A percentile compares a stretch with the other conserved stretches of the same genome.
Conservation (phyloP, 257 asterid species). For the Voacanga thouarsii region DNA sequence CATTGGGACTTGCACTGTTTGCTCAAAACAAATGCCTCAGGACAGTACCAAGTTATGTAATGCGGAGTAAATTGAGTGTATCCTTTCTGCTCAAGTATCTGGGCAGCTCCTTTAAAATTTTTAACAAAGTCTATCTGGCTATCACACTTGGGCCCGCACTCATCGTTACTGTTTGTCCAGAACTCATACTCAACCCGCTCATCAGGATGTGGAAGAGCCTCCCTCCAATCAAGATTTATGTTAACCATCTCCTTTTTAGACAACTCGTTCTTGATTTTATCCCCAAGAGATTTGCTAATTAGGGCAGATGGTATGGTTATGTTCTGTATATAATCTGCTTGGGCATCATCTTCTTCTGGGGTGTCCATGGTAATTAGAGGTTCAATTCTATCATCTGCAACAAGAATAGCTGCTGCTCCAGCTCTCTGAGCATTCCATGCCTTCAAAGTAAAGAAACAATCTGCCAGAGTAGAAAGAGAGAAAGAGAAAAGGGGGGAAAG, state of each 20-base stretch:
- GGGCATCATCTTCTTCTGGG: constrained; percentile 69
- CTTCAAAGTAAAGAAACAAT: constrained; percentile 80
- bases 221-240: constrained; percentile 90
- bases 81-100: constrained; percentile 84
- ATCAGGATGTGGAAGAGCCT: constrained; percentile 96
- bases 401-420: constrained; percentile 96
- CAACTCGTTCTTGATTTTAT: constrained; percentile 59
- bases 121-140: constrained; percentile 74
- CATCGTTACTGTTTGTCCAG: constrained; percentile 93
- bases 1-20: constrained; percentile 46
- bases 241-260: constrained; percentile 69
- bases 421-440: constrained; percentile 96
- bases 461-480: constrained; percentile 37
- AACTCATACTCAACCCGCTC: constrained; percentile 91
- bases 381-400: constrained; percentile 73
- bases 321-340: constrained; percentile 63
- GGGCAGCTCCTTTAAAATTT: constrained; percentile 88
- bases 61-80: constrained; percentile 72
- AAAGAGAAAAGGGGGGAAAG: neutral
- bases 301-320: constrained; percentile 86
- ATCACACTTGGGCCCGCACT: constrained; percentile 87
- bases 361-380: constrained; percentile 91
- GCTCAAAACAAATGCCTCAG: constrained; percentile 34
- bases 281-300: constrained; percentile 79
- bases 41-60: constrained; percentile 48